These are phyloP conservation scores for Lichtheimia corymbifera DNA, from an alignment of 371 early-diverging fungal species.

Conservation along the genomic window DNA sequence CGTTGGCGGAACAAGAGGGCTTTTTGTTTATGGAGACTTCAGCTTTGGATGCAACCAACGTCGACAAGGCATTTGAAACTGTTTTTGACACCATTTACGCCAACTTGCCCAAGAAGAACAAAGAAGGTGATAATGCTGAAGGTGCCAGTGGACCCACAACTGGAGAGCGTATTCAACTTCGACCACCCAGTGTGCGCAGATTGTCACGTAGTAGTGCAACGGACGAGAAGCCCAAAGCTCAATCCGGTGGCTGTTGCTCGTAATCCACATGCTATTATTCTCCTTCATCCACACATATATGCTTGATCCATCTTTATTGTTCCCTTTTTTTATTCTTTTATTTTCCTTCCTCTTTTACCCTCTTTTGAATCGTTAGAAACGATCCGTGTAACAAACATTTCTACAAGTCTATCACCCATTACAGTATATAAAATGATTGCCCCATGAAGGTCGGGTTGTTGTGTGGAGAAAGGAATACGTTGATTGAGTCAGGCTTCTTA, in stretches of 20 bases:
- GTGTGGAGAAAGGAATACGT: too few relatives aligned
- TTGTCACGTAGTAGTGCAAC: constrained; percentile 17
- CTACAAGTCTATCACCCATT: too few relatives aligned
- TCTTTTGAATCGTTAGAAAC: too few relatives aligned
- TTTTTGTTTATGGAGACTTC: constrained; percentile 93
- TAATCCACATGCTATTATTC: too few relatives aligned
- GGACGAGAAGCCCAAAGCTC: constrained; percentile 22
- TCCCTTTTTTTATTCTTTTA: too few relatives aligned
- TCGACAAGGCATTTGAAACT: constrained; percentile 70
- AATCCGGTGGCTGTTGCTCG: constrained; percentile 12
- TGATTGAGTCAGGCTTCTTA: too few relatives aligned
- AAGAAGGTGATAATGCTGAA: constrained; percentile 25
- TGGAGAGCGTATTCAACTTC: constrained; percentile 48
- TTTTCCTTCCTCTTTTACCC: too few relatives aligned
- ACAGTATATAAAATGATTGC: too few relatives aligned
- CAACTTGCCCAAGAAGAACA: constrained; percentile 41
- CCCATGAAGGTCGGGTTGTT: too few relatives aligned
- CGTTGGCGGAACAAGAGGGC: constrained; percentile 84
- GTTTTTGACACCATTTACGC: constrained; percentile 48
- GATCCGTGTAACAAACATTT: too few relatives aligned
- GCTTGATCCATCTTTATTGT: too few relatives aligned
- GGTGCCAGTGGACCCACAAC: constrained; percentile 16
- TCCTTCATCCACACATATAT: too few relatives aligned
- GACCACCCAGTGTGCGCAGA: constrained; percentile 49
- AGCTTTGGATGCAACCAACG: constrained; percentile 90